Conservation (phyloP, 106 monocot genomes). For the Dactylorhiza incarnata region DNA sequence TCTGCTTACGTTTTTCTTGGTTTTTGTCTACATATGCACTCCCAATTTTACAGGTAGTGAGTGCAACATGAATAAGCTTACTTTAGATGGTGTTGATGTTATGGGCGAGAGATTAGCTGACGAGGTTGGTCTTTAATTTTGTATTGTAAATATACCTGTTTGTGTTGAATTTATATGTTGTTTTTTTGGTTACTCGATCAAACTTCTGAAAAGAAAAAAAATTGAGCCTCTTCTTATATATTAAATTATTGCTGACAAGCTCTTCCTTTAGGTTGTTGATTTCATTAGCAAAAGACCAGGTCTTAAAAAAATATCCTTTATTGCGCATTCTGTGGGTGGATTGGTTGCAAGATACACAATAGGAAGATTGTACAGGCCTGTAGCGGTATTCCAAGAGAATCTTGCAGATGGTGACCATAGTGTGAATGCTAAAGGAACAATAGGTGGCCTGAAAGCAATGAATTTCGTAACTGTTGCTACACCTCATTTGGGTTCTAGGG, state of each 20-base stretch:
- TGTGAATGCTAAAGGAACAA: slow-evolving; percentile 41
- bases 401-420: slow-evolving; percentile 4
- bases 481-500: slow-evolving; percentile 97
- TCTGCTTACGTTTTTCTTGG: neutral
- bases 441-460: slow-evolving; percentile 76
- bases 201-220: neutral
- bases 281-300: slow-evolving; percentile 43
- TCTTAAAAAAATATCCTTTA: slow-evolving; percentile 76
- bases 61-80: slow-evolving; percentile 65
- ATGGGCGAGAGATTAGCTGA: slow-evolving; percentile 94
- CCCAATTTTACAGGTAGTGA: slow-evolving; percentile 61
- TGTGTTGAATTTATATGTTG: neutral
- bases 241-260: slow-evolving; percentile 1
- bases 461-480: slow-evolving; percentile 98
- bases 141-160: neutral
- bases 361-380: slow-evolving; percentile 55
- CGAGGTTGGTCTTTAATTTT: slow-evolving; percentile 52
- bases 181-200: neutral
- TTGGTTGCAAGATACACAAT: slow-evolving; percentile 96
- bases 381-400: slow-evolving; percentile 20
- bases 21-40: neutral
- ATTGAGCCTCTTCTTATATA: neutral
- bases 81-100: slow-evolving; percentile 90
- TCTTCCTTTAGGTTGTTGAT: slow-evolving; percentile 44
- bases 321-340: slow-evolving; percentile 94